Conservation (phyloP, 2,329 filamentous ascomycete species). For the Lachnellula willkommii region DNA sequence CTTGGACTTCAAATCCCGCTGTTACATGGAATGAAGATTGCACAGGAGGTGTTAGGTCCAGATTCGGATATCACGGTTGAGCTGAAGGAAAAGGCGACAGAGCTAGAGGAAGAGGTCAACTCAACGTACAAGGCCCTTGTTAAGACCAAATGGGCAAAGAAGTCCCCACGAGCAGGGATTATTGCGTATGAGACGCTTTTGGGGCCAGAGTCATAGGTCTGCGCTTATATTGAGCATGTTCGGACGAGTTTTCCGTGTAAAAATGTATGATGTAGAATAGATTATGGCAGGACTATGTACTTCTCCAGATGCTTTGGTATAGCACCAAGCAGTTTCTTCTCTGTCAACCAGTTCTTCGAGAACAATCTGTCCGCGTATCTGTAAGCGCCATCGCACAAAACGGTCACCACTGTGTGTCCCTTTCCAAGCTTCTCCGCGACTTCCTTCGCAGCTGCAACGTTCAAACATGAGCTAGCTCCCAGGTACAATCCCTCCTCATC, state of each 20-base stretch:
- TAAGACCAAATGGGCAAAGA: not conserved
- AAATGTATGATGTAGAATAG: constrained; percentile 21
- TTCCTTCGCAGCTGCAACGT: constrained; percentile 92
- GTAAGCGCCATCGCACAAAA: constrained; percentile 95
- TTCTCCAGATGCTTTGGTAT: constrained; percentile 82
- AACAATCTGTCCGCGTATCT: constrained; percentile 92
- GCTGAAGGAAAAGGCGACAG: constrained; percentile 10
- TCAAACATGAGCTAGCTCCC: constrained; percentile 87
- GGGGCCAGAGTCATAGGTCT: not conserved
- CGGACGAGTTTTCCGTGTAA: not conserved
- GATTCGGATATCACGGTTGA: constrained; percentile 8
- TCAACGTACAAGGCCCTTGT: not conserved
- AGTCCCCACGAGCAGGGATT: not conserved
- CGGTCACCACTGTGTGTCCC: constrained; percentile 86
- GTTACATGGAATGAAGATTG: constrained; percentile 37
- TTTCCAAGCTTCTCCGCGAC: constrained; percentile 84
- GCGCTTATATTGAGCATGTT: not conserved
- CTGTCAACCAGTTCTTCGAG: constrained; percentile 81
- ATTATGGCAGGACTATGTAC: constrained; percentile 84
- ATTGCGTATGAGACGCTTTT: not conserved
- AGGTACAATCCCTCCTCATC: constrained; percentile 96
- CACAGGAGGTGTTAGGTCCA: constrained; percentile 31
- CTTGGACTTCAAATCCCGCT: constrained; percentile 34
- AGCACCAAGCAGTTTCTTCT: constrained; percentile 75
- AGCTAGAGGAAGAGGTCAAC: constrained; percentile 6